These are phyloP conservation scores for Fonsecaea erecta DNA, from an alignment of 2,329 filamentous ascomycete genomes.

Conservation along the genomic window DNA sequence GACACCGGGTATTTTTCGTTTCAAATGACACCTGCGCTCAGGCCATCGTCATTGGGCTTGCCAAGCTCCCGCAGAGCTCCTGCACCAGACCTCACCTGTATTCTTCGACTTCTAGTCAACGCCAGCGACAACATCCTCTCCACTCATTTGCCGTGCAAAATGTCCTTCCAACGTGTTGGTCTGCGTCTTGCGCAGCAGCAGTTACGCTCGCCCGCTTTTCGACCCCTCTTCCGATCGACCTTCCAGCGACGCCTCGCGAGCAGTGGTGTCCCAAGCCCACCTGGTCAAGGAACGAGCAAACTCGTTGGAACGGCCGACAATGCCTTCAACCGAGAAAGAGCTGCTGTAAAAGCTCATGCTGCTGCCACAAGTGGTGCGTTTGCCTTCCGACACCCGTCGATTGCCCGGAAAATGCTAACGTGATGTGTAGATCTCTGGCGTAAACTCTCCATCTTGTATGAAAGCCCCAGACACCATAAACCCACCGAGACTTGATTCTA, in stretches of 20 bases:
- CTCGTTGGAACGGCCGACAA: slow-evolving; percentile 74
- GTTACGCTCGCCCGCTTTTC: slow-evolving; percentile 60
- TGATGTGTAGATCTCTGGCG: slow-evolving; percentile 81
- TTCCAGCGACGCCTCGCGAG: slow-evolving; percentile 72
- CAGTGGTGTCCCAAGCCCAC: slow-evolving; percentile 44
- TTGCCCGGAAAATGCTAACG: slow-evolving; percentile 18
- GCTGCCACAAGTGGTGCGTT: slow-evolving; percentile 74
- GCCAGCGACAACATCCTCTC: slow-evolving; percentile 19
- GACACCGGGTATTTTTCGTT: neutral
- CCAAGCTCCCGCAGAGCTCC: slow-evolving; percentile 9
- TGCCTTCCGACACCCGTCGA: slow-evolving; percentile 17
- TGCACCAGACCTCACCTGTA: slow-evolving; percentile 5
- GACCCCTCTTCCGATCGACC: slow-evolving; percentile 60
- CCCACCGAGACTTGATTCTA: slow-evolving; percentile 16
- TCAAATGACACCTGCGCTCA: slow-evolving; percentile 6
- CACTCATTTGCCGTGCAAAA: slow-evolving; percentile 46
- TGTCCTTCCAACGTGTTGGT: slow-evolving; percentile 68
- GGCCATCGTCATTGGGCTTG: slow-evolving; percentile 4
- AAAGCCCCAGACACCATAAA: slow-evolving; percentile 27
- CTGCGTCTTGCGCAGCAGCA: slow-evolving; percentile 67
- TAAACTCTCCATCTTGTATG: slow-evolving; percentile 96
- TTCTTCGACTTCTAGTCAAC: slow-evolving; percentile 6
- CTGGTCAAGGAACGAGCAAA: slow-evolving; percentile 40
- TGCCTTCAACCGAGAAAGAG: slow-evolving; percentile 89
- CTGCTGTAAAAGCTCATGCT: slow-evolving; percentile 89